Evolutionary conservation across 2,329 filamentous ascomycete species (phyloP).

Genomic region (Diaporthe helianthi): DNA sequence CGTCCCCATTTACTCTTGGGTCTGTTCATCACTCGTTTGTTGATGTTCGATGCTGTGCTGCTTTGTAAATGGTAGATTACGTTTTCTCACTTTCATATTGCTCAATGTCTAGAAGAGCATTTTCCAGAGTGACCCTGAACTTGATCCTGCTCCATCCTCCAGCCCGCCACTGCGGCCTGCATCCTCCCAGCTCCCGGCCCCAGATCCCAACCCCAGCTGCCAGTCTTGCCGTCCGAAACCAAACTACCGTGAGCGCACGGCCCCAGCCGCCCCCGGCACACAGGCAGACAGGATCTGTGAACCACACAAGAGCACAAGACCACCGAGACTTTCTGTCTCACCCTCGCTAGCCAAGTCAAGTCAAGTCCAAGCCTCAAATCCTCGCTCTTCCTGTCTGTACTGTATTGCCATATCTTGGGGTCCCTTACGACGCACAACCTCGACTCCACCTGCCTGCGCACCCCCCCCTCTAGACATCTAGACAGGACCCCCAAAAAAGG

Average conservation of each 20-base stretch:
- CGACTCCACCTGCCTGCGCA: slow-evolving; percentile 24
- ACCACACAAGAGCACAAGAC: slow-evolving; percentile 20
- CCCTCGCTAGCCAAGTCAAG: slow-evolving; percentile 24
- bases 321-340: slow-evolving; percentile 28
- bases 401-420: slow-evolving; percentile 2
- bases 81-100: slow-evolving; percentile 21
- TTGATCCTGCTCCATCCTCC: neutral
- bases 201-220: slow-evolving; percentile 12
- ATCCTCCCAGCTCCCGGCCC: neutral
- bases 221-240: slow-evolving; percentile 14
- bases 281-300: slow-evolving; percentile 16
- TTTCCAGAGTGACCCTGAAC: neutral
- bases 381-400: slow-evolving; percentile 14
- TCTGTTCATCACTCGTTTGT: neutral
- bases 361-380: slow-evolving; percentile 20
- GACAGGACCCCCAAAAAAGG: neutral
- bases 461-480: neutral
- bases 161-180: neutral
- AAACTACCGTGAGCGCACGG: slow-evolving; percentile 21
- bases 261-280: neutral
- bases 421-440: slow-evolving; percentile 9
- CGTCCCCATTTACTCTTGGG: slow-evolving; percentile 1
- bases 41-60: neutral
- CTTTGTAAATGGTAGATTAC: slow-evolving; percentile 14
- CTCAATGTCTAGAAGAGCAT: slow-evolving; percentile 12